Percentiles rank a stretch among this genome's conserved stretches.
Evolutionary conservation across 257 asterid species (phyloP).

Genomic region (Verbascum thapsus): DNA sequence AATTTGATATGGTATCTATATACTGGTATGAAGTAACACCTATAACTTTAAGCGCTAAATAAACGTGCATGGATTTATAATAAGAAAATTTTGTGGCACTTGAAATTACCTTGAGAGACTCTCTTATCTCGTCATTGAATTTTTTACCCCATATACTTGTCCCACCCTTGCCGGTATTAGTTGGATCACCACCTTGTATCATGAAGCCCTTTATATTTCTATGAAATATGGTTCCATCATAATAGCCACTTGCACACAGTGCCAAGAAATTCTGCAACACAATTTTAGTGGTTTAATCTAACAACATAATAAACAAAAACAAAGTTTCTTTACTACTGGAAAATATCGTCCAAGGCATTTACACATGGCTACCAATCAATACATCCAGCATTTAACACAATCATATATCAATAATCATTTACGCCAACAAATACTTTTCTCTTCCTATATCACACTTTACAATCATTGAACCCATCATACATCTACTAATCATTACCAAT

Average conservation of each 20-base stretch:
- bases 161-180: conserved; percentile 94
- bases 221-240: conserved; percentile 93
- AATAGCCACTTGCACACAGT: conserved; percentile 85
- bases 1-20: conserved; percentile 4
- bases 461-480: too few species aligned
- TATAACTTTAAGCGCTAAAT: not conserved
- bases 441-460: too few species aligned
- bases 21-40: not conserved
- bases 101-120: conserved; percentile 81
- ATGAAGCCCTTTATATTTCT: conserved; percentile 93
- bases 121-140: conserved; percentile 89
- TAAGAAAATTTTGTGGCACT: not conserved
- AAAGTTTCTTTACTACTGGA: not conserved
- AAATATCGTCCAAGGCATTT: conserved; percentile 5
- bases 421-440: too few species aligned
- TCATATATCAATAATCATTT: too few species aligned
- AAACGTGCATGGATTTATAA: not conserved
- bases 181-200: conserved; percentile 99
- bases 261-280: conserved; percentile 88
- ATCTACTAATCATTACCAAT: too few species aligned
- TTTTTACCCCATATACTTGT: conserved; percentile 96
- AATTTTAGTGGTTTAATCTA: conserved; percentile 15
- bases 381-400: too few species aligned
- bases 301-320: not conserved
- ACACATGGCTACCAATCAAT: too few species aligned